A percentile compares a stretch with the other conserved stretches of the same genome.
phyloP scores from a whole-genome alignment of 2,329 filamentous ascomycete species.

The Fonsecaea pugnacius region DNA sequence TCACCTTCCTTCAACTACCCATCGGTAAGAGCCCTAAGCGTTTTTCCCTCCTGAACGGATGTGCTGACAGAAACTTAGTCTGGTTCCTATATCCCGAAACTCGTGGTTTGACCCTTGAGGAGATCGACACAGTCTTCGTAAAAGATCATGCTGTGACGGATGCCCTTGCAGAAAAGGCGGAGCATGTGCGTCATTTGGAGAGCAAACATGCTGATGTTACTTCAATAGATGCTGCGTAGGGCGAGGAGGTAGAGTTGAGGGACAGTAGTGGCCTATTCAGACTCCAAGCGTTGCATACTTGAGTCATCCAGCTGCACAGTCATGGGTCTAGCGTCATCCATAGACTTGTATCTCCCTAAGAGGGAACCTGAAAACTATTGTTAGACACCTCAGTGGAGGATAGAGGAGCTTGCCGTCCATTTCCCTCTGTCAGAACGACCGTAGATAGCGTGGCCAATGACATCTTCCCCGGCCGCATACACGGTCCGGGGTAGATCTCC shows the following conservation, averaged over 20 bases:
- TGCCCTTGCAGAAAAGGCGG: constrained; percentile 17
- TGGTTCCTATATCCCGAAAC: constrained; percentile 73
- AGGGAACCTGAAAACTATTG: not conserved
- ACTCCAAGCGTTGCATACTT: not conserved
- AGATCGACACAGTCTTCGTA: constrained; percentile 33
- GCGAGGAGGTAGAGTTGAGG: not conserved
- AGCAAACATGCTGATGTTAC: constrained; percentile 9
- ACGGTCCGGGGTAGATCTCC: not conserved
- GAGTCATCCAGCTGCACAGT: not conserved
- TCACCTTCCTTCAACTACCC: constrained; percentile 51
- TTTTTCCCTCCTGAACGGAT: not conserved
- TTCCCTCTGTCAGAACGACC: not conserved
- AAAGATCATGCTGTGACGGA: constrained; percentile 17
- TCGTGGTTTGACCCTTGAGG: constrained; percentile 57
- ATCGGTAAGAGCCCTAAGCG: constrained; percentile 51
- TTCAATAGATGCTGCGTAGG: not conserved
- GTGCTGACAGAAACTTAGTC: constrained; percentile 42
- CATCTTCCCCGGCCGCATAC: not conserved
- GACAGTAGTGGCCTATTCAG: not conserved
- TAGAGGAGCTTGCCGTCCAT: not conserved
- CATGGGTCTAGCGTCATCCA: not conserved
- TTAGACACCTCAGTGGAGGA: not conserved
- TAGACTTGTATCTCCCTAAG: not conserved
- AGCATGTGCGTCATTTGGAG: constrained; percentile 22
- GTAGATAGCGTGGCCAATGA: not conserved